Evolutionary conservation across 495 filamentous ascomycete genomes (phyloP).

Genomic region (Penicillium parvum): DNA sequence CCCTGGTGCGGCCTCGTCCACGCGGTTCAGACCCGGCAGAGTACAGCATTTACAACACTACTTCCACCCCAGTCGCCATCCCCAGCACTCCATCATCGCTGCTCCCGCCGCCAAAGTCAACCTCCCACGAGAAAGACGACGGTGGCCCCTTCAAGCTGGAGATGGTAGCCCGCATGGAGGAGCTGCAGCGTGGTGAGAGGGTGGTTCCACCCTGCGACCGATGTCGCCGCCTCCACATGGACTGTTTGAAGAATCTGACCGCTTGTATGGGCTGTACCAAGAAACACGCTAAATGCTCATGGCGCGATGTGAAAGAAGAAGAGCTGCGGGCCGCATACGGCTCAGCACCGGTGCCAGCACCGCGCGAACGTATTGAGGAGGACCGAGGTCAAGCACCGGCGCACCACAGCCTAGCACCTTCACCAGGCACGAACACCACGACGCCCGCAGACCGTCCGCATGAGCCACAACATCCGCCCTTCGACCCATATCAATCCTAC

Average conservation of each 20-base stretch:
- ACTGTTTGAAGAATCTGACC: conserved; percentile 79
- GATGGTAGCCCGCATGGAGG: conserved; percentile 72
- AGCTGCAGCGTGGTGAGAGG: conserved; percentile 62
- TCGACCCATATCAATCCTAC: conserved; percentile 6
- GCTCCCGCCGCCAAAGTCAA: conserved; percentile 47
- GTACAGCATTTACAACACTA: conserved; percentile 34
- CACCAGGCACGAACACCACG: conserved; percentile 9
- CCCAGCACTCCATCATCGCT: conserved; percentile 48
- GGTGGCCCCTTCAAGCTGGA: conserved; percentile 59
- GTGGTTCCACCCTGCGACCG: conserved; percentile 79
- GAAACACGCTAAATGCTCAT: conserved; percentile 82
- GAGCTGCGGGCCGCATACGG: conserved; percentile 49
- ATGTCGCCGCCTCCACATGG: conserved; percentile 72
- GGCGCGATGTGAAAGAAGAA: conserved; percentile 69
- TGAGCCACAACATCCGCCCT: conserved; percentile 4
- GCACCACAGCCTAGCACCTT: conserved; percentile 9
- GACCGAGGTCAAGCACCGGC: conserved; percentile 10
- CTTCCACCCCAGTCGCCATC: conserved; percentile 44
- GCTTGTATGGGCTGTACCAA: conserved; percentile 84
- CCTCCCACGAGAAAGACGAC: conserved; percentile 51
- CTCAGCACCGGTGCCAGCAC: too few relatives aligned
- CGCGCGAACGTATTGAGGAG: conserved; percentile 21
- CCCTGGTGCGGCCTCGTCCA: conserved; percentile 18
- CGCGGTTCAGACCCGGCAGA: conserved; percentile 36
- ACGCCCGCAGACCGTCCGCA: conserved; percentile 18